Evolutionary conservation across 495 filamentous ascomycete species (phyloP), one percentile per base, ranked within the genome.

Genomic region (Penicillium antarcticum): DNA sequence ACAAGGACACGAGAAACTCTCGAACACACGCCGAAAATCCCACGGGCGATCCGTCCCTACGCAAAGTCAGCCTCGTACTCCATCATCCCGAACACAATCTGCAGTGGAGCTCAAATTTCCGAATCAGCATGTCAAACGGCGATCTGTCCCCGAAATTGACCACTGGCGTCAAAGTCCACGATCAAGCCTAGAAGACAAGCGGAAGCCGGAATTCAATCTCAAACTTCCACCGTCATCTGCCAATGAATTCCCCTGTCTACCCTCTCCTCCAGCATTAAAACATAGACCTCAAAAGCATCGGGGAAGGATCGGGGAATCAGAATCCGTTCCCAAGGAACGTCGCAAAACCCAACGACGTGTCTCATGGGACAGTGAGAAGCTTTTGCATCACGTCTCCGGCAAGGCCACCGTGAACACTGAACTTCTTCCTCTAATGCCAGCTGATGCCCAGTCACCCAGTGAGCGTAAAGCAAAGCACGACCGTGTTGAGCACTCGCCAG

Each of bases 281-380:
- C 73, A 75, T 33, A 71, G 71, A 1, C 60, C 72, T 7, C 67
- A 73, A 43, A 77, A 77, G 36, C 67, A 75, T 42, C 70, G 72
- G 4, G 72, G 72, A 11, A 59, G 66, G 42, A 57, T 61, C 10
- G 61, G 45, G 13, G 60, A 66, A 29, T n/a, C 50, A 14, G 65
- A 68, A 26, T 39, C 41, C n/a, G n/a, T 42, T 29, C 44, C 47
- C 2, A 64, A 60, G 39, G 57, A 68, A 33, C 46, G 56, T n/a
- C 42, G 51, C 2, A 75, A 72, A 42, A 67, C 60, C 31, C 62
- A 68, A 24, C 56, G 72, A 13, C 67, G 73, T 9, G 73, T 77
- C 6, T 75, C 73, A 8, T 77, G 72, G 72, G 72, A 77, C 42
- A 72, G 68, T 9, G 63, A 72, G 19, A 75, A 74, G 29, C 19